phyloP scores from a whole-genome alignment of 2,329 filamentous ascomycete species.

The Colletotrichum sp. region DNA sequence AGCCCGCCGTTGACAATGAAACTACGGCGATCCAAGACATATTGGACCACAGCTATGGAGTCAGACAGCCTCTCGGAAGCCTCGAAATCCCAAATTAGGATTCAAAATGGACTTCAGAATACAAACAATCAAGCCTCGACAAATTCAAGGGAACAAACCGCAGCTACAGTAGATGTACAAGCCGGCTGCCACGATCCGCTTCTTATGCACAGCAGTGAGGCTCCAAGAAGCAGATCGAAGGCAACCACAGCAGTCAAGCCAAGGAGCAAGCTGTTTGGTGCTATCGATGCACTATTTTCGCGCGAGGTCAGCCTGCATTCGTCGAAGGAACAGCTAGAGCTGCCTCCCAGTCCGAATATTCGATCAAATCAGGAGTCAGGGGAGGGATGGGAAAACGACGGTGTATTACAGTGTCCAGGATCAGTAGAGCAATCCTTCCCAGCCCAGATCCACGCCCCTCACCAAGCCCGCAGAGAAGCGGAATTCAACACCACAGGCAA shows the following conservation, averaged over 20 bases:
- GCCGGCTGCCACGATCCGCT: not conserved
- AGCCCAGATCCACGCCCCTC: not conserved
- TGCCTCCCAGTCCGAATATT: not conserved
- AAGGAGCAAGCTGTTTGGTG: not conserved
- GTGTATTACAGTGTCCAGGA: not conserved
- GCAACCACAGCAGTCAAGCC: not conserved
- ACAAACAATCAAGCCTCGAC: not conserved
- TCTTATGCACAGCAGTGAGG: not conserved
- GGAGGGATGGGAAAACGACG: not conserved
- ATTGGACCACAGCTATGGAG: not conserved
- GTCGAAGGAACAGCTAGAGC: not conserved
- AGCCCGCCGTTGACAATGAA: not conserved
- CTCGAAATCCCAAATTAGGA: not conserved
- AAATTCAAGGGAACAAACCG: not conserved
- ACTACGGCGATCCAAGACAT: not conserved
- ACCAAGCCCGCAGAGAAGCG: not conserved
- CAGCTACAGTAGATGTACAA: not conserved
- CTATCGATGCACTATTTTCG: not conserved
- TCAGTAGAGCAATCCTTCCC: not conserved
- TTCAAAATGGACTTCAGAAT: not conserved
- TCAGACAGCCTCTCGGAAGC: not conserved
- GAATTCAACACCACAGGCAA: not conserved
- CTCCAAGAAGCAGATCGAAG: not conserved
- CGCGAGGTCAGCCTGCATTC: not conserved
- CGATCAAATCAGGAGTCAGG: not conserved